phyloP scores from a whole-genome alignment of 1,284 basidiomycete species.

The Boletellus deceptivus region DNA sequence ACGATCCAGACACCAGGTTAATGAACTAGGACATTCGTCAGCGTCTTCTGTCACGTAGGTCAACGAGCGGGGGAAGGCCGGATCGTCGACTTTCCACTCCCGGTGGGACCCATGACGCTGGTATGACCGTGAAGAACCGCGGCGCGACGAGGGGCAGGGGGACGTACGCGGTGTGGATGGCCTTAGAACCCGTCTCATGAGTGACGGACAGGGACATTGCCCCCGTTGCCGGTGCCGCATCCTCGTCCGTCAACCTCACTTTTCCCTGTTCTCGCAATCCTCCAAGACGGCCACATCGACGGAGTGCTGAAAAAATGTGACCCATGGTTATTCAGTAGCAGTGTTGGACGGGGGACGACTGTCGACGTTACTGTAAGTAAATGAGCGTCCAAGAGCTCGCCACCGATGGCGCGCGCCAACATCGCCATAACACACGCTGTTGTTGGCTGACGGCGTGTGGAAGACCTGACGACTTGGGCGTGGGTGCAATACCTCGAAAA shows the following conservation, averaged over 20 bases:
- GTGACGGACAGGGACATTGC: background rate
- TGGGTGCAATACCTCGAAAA: conserved; percentile 8
- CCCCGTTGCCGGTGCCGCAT: conserved; percentile 5
- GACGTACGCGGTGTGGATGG: conserved; percentile 32
- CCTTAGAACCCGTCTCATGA: conserved; percentile 8
- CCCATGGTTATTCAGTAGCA: conserved; percentile 13
- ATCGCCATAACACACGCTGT: background rate
- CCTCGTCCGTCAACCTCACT: conserved; percentile 20
- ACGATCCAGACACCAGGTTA: conserved; percentile 33
- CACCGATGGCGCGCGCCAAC: conserved; percentile 9
- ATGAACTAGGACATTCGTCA: conserved; percentile 30
- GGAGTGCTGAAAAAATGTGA: conserved; percentile 11
- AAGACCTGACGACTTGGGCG: conserved; percentile 3
- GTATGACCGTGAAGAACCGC: conserved; percentile 11
- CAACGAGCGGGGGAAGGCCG: conserved; percentile 2
- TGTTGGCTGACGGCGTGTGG: conserved; percentile 2
- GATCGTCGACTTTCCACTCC: conserved; percentile 36
- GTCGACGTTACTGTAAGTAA: conserved; percentile 1
- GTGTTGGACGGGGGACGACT: conserved; percentile 7
- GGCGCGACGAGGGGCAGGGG: background rate
- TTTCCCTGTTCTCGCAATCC: conserved; percentile 6
- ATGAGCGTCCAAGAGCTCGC: background rate
- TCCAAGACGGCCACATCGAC: background rate
- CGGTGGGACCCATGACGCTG: conserved; percentile 32
- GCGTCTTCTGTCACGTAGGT: background rate